These are phyloP conservation scores for Polygonum aviculare DNA, from an alignment of 148 eudicot species.

Conservation along the genomic window DNA sequence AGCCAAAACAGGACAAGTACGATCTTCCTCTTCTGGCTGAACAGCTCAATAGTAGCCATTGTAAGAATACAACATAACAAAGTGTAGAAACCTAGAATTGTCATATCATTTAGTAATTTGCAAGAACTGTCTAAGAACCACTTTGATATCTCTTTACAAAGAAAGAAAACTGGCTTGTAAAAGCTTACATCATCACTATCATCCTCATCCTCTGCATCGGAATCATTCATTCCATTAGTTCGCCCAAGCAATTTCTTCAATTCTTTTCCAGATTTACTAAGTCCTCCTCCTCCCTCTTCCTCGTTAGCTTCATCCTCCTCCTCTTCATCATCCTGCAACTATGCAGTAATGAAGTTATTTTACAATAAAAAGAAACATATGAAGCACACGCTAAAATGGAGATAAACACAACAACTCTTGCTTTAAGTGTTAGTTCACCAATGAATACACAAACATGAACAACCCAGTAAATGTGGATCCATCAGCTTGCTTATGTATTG, in stretches of 20 bases:
- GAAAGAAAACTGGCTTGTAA: neutral
- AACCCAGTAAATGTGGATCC: neutral
- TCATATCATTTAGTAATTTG: neutral
- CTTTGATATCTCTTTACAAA: neutral
- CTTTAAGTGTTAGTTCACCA: neutral
- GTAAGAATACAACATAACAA: neutral
- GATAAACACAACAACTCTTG: neutral
- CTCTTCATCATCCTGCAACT: conserved; percentile 58
- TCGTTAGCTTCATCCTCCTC: conserved; percentile 49
- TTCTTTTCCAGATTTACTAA: conserved; percentile 96
- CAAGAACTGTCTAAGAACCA: neutral
- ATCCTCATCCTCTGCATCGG: conserved; percentile 79
- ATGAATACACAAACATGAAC: neutral
- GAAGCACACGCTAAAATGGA: neutral
- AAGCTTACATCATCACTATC: conserved; percentile 79
- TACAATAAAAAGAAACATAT: neutral
- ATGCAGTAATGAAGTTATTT: neutral
- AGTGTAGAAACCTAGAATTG: neutral
- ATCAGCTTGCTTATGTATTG: conserved; percentile 1
- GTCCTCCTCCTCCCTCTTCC: conserved; percentile 57
- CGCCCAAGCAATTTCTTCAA: conserved; percentile 84
- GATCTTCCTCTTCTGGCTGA: conserved; percentile 64
- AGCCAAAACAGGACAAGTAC: conserved; percentile 69
- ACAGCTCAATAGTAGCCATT: neutral
- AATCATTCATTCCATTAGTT: conserved; percentile 69